These are phyloP conservation scores for Naganishia vishniacii DNA, from an alignment of 768 basidiomycete genomes.

Conservation along the genomic window DNA sequence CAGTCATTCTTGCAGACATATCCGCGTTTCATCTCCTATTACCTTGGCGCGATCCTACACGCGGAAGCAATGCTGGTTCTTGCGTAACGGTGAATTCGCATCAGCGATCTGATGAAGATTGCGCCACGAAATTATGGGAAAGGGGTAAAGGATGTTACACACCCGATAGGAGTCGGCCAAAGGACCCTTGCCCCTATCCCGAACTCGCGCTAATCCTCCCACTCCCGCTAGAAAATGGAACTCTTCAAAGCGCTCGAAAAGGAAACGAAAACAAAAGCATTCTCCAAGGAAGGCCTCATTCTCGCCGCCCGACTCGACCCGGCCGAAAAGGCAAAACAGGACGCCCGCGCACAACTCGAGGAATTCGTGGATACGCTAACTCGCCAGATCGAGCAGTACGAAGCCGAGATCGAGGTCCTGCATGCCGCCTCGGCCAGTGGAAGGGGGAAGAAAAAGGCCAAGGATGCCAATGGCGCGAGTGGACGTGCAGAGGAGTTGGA, in stretches of 20 bases:
- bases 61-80: no score
- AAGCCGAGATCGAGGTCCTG: constrained; percentile 86
- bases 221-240: constrained; percentile 87
- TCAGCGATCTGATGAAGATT: no score
- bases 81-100: no score
- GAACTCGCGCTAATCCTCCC: constrained; percentile 22
- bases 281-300: constrained; percentile 95
- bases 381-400: constrained; percentile 85
- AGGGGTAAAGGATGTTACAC: no score
- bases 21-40: no score
- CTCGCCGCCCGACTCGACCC: constrained; percentile 92
- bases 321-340: constrained; percentile 91
- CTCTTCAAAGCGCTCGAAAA: constrained; percentile 99
- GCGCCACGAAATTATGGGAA: no score
- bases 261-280: constrained; percentile 99
- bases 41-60: no score
- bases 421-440: constrained; percentile 54
- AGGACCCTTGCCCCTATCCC: no score
- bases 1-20: no score
- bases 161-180: no score
- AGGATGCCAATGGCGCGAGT: constrained; percentile 52
- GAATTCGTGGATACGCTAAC: constrained; percentile 82
- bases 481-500: constrained; percentile 78
- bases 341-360: constrained; percentile 76
- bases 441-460: constrained; percentile 70